A percentile compares a stretch with the other conserved stretches of the same genome.
Conservation (phyloP, 306 rosid species). For the Castanea crenata region DNA sequence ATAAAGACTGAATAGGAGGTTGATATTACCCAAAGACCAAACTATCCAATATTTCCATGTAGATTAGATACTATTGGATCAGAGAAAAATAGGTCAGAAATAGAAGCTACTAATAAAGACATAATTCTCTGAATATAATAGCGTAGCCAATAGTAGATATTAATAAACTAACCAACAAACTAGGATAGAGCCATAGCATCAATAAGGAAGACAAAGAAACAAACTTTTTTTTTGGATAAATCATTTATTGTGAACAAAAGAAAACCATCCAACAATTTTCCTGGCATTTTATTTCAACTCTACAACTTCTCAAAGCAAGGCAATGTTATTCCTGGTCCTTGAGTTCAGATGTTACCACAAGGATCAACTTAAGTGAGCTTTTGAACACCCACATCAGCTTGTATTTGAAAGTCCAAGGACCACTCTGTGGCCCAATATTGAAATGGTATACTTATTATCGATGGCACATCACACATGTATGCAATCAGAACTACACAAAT, state of each 20-base stretch:
- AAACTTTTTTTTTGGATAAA: neutral
- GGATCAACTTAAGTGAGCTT: neutral
- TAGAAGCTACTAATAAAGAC: neutral
- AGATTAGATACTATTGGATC: neutral
- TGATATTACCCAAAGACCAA: neutral
- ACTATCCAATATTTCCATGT: neutral
- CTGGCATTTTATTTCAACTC: neutral
- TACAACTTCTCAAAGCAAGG: neutral
- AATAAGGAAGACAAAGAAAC: neutral
- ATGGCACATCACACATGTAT: neutral
- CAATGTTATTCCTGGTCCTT: neutral
- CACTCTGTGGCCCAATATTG: neutral
- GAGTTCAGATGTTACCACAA: neutral
- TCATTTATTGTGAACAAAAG: neutral
- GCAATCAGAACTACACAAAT: neutral
- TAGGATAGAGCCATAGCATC: neutral
- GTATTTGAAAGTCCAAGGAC: neutral
- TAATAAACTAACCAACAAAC: neutral
- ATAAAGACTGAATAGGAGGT: neutral
- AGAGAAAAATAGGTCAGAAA: neutral
- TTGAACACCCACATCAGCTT: neutral
- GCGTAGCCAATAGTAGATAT: neutral
- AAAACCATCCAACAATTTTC: neutral
- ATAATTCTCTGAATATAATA: neutral
- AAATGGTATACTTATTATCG: neutral